Conservation (phyloP, 2,329 filamentous ascomycete species). For the Fusarium sp. region DNA sequence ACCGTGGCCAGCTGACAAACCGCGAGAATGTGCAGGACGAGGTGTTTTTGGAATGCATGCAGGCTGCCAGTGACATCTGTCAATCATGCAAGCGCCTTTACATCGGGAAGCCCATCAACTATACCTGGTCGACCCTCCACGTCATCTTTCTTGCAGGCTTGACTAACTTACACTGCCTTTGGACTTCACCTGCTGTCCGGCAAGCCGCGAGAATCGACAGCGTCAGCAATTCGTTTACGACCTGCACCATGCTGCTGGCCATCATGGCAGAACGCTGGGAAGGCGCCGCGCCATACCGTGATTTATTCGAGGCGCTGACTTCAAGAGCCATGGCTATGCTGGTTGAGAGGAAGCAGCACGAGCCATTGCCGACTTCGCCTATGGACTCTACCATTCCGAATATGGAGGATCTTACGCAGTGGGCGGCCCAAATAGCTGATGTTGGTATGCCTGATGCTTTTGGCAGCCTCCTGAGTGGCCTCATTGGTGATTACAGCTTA, state of each 20-base stretch:
- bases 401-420: background rate
- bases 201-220: constrained; percentile 15
- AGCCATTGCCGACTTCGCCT: background rate
- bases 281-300: constrained; percentile 46
- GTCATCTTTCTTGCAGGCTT: constrained; percentile 20
- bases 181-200: constrained; percentile 41
- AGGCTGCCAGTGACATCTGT: constrained; percentile 25
- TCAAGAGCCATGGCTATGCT: background rate
- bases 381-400: background rate
- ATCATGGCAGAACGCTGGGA: constrained; percentile 49
- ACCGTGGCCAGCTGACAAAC: constrained; percentile 36
- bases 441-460: background rate
- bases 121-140: constrained; percentile 21
- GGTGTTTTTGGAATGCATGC: constrained; percentile 38
- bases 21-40: constrained; percentile 18
- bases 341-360: background rate
- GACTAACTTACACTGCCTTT: constrained; percentile 47
- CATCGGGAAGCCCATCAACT: constrained; percentile 19
- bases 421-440: background rate
- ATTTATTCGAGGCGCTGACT: constrained; percentile 48
- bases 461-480: background rate
- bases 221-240: constrained; percentile 44
- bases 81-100: constrained; percentile 35
- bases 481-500: background rate
- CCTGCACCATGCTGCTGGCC: constrained; percentile 47